Conservation (phyloP, 2,329 filamentous ascomycete species). For the Alternaria sp. region DNA sequence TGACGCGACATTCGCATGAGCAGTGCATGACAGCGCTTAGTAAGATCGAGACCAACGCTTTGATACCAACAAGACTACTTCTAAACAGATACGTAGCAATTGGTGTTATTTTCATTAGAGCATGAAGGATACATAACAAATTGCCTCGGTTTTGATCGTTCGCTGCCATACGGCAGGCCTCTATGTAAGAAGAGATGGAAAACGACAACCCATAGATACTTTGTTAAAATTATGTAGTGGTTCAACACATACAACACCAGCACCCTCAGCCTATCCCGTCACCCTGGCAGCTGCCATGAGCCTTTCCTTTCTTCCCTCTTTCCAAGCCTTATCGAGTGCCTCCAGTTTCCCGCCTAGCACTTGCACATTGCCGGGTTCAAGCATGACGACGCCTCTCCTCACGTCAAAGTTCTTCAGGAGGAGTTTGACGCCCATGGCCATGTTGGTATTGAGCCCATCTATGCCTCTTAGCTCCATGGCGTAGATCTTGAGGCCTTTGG, state of each 20-base stretch:
- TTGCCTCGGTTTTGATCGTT: not conserved
- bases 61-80: not conserved
- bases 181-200: not conserved
- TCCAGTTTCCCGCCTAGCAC: conserved; percentile 90
- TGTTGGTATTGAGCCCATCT: conserved; percentile 68
- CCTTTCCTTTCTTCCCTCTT: conserved; percentile 70
- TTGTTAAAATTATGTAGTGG: not conserved
- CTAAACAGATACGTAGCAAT: not conserved
- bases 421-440: conserved; percentile 81
- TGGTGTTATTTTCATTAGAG: not conserved
- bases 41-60: not conserved
- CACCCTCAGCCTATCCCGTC: not conserved
- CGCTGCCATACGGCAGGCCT: not conserved
- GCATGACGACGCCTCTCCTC: conserved; percentile 76
- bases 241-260: not conserved
- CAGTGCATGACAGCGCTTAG: not conserved
- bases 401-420: conserved; percentile 72
- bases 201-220: not conserved
- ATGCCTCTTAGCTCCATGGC: conserved; percentile 75
- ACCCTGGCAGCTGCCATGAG: conserved; percentile 65
- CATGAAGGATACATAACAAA: not conserved
- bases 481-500: conserved; percentile 67
- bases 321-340: conserved; percentile 78
- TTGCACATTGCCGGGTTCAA: conserved; percentile 72
- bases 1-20: not conserved